These are phyloP conservation scores for Leptosphaerulina australis DNA, from an alignment of 2,329 filamentous ascomycete species.

Conservation along the genomic window DNA sequence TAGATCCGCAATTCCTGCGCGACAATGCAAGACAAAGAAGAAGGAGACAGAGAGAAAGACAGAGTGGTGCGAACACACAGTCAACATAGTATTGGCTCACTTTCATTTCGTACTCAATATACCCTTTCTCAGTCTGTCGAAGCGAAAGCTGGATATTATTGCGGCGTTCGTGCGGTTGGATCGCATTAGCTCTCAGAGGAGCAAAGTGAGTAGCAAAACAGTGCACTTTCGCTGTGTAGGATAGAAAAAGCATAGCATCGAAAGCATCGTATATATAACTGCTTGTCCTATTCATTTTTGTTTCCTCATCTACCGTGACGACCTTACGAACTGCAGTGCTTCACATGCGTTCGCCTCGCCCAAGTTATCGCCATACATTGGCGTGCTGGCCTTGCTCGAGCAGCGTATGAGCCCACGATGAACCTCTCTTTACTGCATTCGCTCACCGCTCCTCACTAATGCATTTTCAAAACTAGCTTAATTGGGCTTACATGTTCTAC, in stretches of 20 bases:
- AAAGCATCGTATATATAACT: background rate
- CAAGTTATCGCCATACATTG: too few species aligned
- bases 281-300: background rate
- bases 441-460: too few species aligned
- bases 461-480: too few species aligned
- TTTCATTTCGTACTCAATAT: conserved; percentile 18
- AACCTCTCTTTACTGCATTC: too few species aligned
- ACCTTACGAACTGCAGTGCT: too few species aligned
- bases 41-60: conserved; percentile 63
- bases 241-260: conserved; percentile 3
- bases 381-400: too few species aligned
- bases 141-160: background rate
- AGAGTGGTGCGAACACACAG: conserved; percentile 43
- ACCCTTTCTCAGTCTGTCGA: conserved; percentile 12
- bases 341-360: too few species aligned
- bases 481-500: too few species aligned
- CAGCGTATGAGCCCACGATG: too few species aligned
- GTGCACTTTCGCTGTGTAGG: conserved; percentile 1
- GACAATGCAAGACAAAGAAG: conserved; percentile 68
- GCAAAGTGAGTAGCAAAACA: background rate
- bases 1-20: conserved; percentile 56
- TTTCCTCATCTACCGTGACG: background rate
- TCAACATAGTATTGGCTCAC: conserved; percentile 1
- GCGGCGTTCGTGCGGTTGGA: background rate
- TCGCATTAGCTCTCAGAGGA: background rate